Evolutionary conservation across 768 basidiomycete species (phyloP), one percentile per base, ranked within the genome.

Genomic region (Clathrus columnatus): DNA sequence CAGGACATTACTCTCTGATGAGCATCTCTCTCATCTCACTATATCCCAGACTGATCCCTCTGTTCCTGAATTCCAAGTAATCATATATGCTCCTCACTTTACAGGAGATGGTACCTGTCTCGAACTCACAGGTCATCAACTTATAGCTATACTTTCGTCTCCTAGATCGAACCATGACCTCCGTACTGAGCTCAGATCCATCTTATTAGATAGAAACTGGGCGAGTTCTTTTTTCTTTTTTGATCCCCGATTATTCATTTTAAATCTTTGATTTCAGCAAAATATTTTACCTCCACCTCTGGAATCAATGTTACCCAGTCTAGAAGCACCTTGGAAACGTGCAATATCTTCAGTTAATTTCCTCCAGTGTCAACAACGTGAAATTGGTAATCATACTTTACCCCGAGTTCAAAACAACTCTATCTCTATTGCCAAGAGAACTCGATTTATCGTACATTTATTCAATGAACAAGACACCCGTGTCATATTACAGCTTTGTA

Each of bases 401-500:
- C 51, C 51, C n/a, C 51, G 51, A 17, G 14, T 10, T 5, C 50
- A 51, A 36, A 21, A 26, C 14, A 44, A 7, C 27, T n/a, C 51
- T 23, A 36, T n/a, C n/a, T 36, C 36, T 8, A 36, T 14, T 36
- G n/a, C n/a, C n/a, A 21, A 29, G 2, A 14, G 50, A 17, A 53
- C 51, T 5, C 24, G 51, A 10, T 24, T 53, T 21, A 11, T 53
- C 18, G 51, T 43, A 20, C 36, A 53, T 23, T 23, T n/a, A 1
- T 53, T 53, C 20, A 53, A 14, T 23, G 23, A 53, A n/a, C 41
- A 44, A 18, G 20, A 64, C 18, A 63, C 63, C 1, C 26, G 5
- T 4, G 49, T 51, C 2, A 58, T 64, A 14, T 27, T 56, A 6
- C 46, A 50, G 18, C 50, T 47, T 17, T 64, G 63, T 45, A 64